Evolutionary conservation across 495 filamentous ascomycete species (phyloP).

Genomic region (Acidiella bohemica): DNA sequence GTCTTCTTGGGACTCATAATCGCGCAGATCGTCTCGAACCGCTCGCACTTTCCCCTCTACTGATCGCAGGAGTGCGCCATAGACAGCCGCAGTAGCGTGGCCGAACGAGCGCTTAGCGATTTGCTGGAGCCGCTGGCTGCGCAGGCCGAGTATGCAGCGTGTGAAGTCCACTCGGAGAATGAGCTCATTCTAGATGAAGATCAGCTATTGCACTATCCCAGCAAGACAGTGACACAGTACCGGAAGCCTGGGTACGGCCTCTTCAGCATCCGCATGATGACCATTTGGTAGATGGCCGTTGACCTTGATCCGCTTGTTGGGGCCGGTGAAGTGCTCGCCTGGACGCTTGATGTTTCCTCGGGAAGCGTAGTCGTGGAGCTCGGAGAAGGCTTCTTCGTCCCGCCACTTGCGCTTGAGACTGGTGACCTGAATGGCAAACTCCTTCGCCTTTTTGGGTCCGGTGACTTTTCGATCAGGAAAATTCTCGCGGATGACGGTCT

Average conservation of each 20-base stretch:
- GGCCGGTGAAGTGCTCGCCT: not conserved
- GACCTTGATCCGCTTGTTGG: conserved; percentile 15
- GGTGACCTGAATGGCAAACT: conserved; percentile 34
- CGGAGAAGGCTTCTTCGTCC: conserved; percentile 40
- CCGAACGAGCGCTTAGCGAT: conserved; percentile 47
- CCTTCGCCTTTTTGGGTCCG: conserved; percentile 20
- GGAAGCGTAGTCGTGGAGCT: not conserved
- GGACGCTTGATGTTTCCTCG: conserved; percentile 13
- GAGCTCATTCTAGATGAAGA: conserved; percentile 37
- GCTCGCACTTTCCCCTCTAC: conserved; percentile 45
- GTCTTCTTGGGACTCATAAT: too few relatives aligned
- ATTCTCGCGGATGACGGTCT: conserved; percentile 28
- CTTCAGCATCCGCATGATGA: conserved; percentile 2
- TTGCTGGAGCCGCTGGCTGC: conserved; percentile 59
- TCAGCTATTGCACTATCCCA: conserved; percentile 8
- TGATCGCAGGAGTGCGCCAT: conserved; percentile 52
- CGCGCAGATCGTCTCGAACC: conserved; percentile 15
- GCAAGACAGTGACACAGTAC: conserved; percentile 12
- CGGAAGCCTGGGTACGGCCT: conserved; percentile 12
- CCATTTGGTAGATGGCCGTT: conserved; percentile 18
- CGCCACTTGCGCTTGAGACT: conserved; percentile 46
- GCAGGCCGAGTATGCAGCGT: conserved; percentile 66
- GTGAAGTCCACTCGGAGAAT: conserved; percentile 74
- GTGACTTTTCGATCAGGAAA: conserved; percentile 22
- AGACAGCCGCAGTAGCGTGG: conserved; percentile 56